Evolutionary conservation across 1,284 basidiomycete genomes (phyloP).

Genomic region (Meira nashicola): DNA sequence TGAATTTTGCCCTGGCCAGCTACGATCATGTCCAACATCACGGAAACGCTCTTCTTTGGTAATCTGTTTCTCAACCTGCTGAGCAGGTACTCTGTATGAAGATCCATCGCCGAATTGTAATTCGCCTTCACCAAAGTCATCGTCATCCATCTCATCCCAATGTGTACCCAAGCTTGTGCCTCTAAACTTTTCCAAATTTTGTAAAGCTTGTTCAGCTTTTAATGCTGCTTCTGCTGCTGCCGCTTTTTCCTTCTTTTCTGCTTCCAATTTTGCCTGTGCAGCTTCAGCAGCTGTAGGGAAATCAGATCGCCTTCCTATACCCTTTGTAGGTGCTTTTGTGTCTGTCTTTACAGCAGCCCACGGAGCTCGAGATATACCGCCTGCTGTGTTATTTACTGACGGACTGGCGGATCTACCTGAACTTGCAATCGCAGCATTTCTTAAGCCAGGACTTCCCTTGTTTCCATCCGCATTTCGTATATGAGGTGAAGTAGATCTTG

Average conservation of each 20-base stretch:
- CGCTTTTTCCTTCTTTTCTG: constrained; percentile 39
- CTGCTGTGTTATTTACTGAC: constrained; percentile 7
- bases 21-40: constrained; percentile 43
- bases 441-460: constrained; percentile 30
- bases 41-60: constrained; percentile 47
- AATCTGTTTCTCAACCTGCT: constrained; percentile 27
- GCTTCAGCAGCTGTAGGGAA: constrained; percentile 51
- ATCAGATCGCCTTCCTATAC: constrained; percentile 20
- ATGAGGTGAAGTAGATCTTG: constrained; percentile 22
- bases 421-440: constrained; percentile 29
- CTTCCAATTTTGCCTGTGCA: constrained; percentile 35
- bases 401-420: constrained; percentile 16
- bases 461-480: constrained; percentile 21
- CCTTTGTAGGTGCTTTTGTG: not conserved
- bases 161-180: constrained; percentile 38
- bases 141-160: constrained; percentile 52
- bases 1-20: constrained; percentile 28
- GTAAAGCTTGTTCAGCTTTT: constrained; percentile 29
- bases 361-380: constrained; percentile 28
- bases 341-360: constrained; percentile 34
- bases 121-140: constrained; percentile 43
- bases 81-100: constrained; percentile 43
- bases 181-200: constrained; percentile 47
- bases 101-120: constrained; percentile 51
- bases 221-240: constrained; percentile 38